A percentile compares a stretch with the other conserved stretches of the same genome.
Evolutionary conservation across 2,329 filamentous ascomycete species (phyloP).

Genomic region (Decorospora gaudefroyi): DNA sequence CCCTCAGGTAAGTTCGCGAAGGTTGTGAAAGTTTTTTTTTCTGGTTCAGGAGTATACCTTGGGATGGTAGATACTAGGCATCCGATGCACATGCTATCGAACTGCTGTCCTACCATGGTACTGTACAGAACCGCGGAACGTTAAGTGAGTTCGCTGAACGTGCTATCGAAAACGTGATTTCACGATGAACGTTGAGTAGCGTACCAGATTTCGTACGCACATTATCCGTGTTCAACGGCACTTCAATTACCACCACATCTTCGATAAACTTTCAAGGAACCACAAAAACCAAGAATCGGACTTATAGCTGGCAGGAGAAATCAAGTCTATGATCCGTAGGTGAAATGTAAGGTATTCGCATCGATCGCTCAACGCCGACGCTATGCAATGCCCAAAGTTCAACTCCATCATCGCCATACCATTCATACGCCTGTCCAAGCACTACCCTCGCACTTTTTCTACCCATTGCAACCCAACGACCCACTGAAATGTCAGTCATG

Average conservation of each 20-base stretch:
- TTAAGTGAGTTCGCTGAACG: neutral
- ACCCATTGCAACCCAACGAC: slow-evolving; percentile 4
- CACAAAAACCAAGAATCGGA: no score
- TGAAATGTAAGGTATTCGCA: slow-evolving; percentile 4
- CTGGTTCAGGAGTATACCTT: no score
- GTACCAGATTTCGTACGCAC: neutral
- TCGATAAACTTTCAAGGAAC: no score
- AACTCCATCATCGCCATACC: slow-evolving; percentile 8
- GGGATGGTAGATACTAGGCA: neutral
- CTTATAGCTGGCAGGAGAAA: no score
- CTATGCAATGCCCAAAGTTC: slow-evolving; percentile 33
- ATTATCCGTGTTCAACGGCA: no score
- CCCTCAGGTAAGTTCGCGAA: no score
- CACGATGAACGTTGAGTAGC: slow-evolving; percentile 3
- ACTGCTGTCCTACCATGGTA: neutral
- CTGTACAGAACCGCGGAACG: no score
- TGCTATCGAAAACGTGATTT: neutral
- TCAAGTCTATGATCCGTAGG: no score
- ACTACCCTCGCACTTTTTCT: slow-evolving; percentile 10
- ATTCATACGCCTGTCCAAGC: slow-evolving; percentile 9
- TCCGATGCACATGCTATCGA: neutral
- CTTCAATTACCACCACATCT: no score
- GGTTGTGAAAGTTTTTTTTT: no score
- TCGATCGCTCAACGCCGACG: slow-evolving; percentile 35
- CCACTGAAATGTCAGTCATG: no score